Evolutionary conservation across 371 early-diverging fungal species (phyloP).

Genomic region (Capillidium heterosporum): DNA sequence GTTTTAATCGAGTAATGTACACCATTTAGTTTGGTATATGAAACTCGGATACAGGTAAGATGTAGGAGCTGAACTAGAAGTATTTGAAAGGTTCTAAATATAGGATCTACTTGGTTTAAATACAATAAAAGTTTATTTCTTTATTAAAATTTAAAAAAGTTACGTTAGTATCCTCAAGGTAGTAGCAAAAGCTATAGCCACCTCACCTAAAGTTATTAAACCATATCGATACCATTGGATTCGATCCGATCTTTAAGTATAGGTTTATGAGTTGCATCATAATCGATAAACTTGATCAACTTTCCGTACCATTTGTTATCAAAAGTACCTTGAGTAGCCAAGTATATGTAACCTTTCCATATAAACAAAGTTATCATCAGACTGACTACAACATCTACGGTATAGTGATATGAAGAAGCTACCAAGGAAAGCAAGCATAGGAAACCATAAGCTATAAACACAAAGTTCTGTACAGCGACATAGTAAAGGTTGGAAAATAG

Average conservation of each 20-base stretch:
- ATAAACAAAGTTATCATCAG: background rate
- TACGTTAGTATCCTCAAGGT: too few relatives aligned
- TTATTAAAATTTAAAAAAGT: too few relatives aligned
- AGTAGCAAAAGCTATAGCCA: too few relatives aligned
- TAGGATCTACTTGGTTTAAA: too few relatives aligned
- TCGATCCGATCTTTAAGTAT: background rate
- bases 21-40: too few relatives aligned
- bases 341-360: background rate
- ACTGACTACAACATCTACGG: slow-evolving; percentile 1
- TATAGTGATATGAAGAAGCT: slow-evolving; percentile 2
- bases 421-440: background rate
- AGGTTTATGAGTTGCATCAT: background rate
- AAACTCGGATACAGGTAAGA: too few relatives aligned
- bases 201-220: too few relatives aligned
- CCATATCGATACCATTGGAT: too few relatives aligned
- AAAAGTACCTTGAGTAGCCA: background rate
- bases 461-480: background rate
- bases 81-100: too few relatives aligned
- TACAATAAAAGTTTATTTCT: too few relatives aligned
- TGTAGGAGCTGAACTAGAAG: too few relatives aligned
- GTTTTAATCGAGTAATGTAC: too few relatives aligned
- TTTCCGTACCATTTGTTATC: background rate
- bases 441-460: background rate
- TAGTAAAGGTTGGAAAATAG: background rate
- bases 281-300: background rate